Percentiles rank a stretch among this genome's conserved stretches.
Conservation (phyloP, 495 filamentous ascomycete genomes). For the Elasticomyces elasticus region DNA sequence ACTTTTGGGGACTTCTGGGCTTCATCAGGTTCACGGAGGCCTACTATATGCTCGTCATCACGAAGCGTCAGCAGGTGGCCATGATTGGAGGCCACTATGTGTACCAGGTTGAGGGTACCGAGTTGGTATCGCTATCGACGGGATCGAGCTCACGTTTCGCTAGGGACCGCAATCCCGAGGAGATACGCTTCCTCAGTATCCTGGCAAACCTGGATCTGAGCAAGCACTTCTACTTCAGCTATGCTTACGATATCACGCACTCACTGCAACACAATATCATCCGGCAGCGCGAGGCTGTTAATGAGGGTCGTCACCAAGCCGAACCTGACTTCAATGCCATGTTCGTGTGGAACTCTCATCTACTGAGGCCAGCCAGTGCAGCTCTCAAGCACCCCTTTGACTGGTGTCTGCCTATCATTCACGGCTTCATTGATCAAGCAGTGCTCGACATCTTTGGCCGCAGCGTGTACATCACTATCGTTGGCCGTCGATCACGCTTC, state of each 20-base stretch:
- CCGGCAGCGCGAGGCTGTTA: conserved; percentile 59
- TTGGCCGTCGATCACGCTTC: conserved; percentile 81
- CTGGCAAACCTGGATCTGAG: conserved; percentile 83
- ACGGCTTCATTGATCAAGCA: conserved; percentile 85
- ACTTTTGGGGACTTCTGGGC: conserved; percentile 84
- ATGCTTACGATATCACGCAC: conserved; percentile 90
- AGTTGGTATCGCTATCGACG: conserved; percentile 73
- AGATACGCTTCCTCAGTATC: conserved; percentile 78
- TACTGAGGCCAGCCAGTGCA: conserved; percentile 64
- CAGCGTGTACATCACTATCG: conserved; percentile 80
- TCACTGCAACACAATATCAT: conserved; percentile 90
- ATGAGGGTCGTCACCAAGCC: conserved; percentile 49
- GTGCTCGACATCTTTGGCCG: conserved; percentile 45
- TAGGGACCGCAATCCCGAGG: conserved; percentile 75
- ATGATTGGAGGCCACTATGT: conserved; percentile 94
- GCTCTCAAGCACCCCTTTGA: conserved; percentile 72
- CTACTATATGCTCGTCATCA: conserved; percentile 97
- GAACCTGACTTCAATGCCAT: conserved; percentile 71
- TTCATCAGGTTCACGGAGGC: conserved; percentile 92
- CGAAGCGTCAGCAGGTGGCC: conserved; percentile 88
- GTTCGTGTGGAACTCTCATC: conserved; percentile 95
- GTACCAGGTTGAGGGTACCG: conserved; percentile 92
- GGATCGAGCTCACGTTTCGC: conserved; percentile 54
- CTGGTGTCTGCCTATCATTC: conserved; percentile 93
- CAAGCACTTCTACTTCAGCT: conserved; percentile 94